Conservation (phyloP, 148 eudicot genomes). For the Heliamphora exappendiculata region DNA sequence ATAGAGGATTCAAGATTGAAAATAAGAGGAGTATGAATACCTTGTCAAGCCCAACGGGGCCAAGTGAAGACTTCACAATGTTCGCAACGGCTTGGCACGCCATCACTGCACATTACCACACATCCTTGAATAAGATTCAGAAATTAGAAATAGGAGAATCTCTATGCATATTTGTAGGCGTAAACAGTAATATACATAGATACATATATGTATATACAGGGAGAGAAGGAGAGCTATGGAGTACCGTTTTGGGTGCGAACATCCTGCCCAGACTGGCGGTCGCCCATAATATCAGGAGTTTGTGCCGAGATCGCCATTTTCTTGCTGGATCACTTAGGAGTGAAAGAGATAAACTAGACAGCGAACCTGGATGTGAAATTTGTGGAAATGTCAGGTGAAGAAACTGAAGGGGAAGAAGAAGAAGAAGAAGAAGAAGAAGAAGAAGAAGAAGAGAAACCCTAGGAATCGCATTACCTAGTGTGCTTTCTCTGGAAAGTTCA, state of each 20-base stretch:
- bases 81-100: conserved; percentile 93
- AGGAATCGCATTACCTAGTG: no score
- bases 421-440: background rate
- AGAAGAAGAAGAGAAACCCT: conserved; percentile 4
- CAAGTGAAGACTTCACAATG: conserved; percentile 91
- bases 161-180: background rate
- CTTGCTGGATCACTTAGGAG: background rate
- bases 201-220: background rate
- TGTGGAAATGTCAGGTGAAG: background rate
- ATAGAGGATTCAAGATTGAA: no score
- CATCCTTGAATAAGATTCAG: background rate
- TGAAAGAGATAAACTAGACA: background rate
- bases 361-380: background rate
- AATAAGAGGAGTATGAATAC: conserved; percentile 20
- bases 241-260: conserved; percentile 85
- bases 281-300: conserved; percentile 78
- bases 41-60: conserved; percentile 98
- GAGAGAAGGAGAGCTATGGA: background rate
- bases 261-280: conserved; percentile 93
- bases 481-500: no score
- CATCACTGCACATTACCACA: conserved; percentile 39
- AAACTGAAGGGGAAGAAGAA: background rate
- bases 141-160: background rate
- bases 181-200: background rate
- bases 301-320: conserved; percentile 20